Conservation (phyloP, 768 basidiomycete species). For the Suillus sp. region DNA sequence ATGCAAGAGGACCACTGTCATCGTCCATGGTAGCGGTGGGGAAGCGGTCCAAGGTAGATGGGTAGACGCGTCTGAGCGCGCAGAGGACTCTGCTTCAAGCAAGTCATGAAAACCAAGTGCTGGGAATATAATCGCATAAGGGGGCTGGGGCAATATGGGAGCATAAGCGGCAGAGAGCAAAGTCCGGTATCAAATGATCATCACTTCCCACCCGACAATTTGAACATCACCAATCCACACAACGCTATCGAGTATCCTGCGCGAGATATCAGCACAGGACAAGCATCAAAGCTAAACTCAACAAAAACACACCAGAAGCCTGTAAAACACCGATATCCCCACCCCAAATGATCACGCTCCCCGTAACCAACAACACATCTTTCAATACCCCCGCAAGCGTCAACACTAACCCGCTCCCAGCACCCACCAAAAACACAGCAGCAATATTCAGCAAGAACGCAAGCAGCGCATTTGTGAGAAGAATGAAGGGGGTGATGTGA, state of each 20-base stretch:
- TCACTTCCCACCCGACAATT: constrained; percentile 68
- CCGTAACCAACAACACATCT: constrained; percentile 94
- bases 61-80: neutral
- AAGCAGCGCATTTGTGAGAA: constrained; percentile 81
- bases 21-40: neutral
- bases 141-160: neutral
- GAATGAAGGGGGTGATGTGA: constrained; percentile 62
- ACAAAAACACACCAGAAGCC: constrained; percentile 60
- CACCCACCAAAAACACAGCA: constrained; percentile 91
- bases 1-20: neutral
- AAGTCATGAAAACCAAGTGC: neutral
- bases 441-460: constrained; percentile 92
- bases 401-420: constrained; percentile 83
- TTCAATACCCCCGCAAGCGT: constrained; percentile 96
- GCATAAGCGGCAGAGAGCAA: neutral
- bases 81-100: neutral
- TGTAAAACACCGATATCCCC: constrained; percentile 81
- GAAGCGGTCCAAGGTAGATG: neutral
- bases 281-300: neutral
- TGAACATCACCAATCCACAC: constrained; percentile 82
- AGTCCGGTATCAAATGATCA: constrained; percentile 25
- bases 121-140: neutral
- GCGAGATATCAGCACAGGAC: constrained; percentile 10
- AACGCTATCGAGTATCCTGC: constrained; percentile 88
- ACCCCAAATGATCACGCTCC: constrained; percentile 86